Evolutionary conservation across 2,329 filamentous ascomycete species (phyloP).

Genomic region (Ascochyta rabiei): DNA sequence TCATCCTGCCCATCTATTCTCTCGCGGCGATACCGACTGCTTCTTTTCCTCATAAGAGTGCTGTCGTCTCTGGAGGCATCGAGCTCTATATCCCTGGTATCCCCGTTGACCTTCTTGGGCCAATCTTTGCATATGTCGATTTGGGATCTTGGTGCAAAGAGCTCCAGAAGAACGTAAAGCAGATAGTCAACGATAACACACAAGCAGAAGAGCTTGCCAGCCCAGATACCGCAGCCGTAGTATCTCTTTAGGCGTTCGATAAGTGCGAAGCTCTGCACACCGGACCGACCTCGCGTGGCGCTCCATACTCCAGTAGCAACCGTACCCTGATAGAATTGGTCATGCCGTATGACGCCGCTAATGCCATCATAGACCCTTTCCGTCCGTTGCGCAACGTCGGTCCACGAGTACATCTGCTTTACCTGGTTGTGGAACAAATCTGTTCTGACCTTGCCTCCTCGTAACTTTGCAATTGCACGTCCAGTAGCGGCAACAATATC

Average conservation of each 20-base stretch:
- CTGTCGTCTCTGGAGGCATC: conserved; percentile 15
- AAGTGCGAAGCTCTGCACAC: conserved; percentile 84
- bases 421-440: conserved; percentile 97
- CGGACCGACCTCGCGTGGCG: conserved; percentile 70
- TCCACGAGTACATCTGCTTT: conserved; percentile 98
- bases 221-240: conserved; percentile 98
- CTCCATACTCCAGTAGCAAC: conserved; percentile 71
- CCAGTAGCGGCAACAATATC: conserved; percentile 90
- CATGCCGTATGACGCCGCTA: conserved; percentile 80
- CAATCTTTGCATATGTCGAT: conserved; percentile 92
- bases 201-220: conserved; percentile 94
- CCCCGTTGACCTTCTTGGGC: conserved; percentile 71
- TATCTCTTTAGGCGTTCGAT: conserved; percentile 96
- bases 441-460: conserved; percentile 84
- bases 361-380: conserved; percentile 96
- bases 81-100: conserved; percentile 21
- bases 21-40: conserved; percentile 35
- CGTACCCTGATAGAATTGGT: conserved; percentile 85
- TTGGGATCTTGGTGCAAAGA: conserved; percentile 79
- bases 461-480: conserved; percentile 83
- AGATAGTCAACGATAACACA: conserved; percentile 95
- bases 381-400: conserved; percentile 89
- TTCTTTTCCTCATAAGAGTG: conserved; percentile 33
- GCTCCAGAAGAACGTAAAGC: conserved; percentile 84
- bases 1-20: conserved; percentile 29